Evolutionary conservation across 75 land plant genomes (phyloP).

Genomic region (Pinus taeda): DNA sequence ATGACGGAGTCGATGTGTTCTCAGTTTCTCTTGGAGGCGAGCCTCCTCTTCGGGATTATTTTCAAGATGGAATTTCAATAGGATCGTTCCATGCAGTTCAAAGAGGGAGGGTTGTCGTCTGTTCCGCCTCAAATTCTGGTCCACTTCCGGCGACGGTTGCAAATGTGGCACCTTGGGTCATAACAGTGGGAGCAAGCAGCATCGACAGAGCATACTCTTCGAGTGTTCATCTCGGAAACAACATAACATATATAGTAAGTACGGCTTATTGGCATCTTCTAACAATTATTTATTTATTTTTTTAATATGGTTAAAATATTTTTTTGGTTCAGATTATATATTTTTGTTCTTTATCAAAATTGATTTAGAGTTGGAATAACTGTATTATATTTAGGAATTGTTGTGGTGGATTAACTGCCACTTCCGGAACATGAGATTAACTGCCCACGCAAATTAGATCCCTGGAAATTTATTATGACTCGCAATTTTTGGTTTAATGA

Average conservation of each 20-base stretch:
- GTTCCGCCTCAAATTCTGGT: constrained; percentile 92
- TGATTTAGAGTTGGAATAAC: too few relatives aligned
- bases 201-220: constrained; percentile 91
- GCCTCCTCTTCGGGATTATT: constrained; percentile 37
- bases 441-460: too few relatives aligned
- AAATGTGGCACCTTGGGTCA: constrained; percentile 91
- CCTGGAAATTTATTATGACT: too few relatives aligned
- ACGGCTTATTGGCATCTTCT: too few relatives aligned
- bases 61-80: constrained; percentile 82
- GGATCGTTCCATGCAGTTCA: constrained; percentile 83
- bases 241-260: constrained; percentile 7
- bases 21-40: constrained; percentile 92
- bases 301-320: too few relatives aligned
- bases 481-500: too few relatives aligned
- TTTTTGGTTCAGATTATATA: too few relatives aligned
- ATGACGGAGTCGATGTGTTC: constrained; percentile 87
- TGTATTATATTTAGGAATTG: too few relatives aligned
- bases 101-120: constrained; percentile 73
- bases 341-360: too few relatives aligned
- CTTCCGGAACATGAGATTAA: too few relatives aligned
- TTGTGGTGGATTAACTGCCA: too few relatives aligned
- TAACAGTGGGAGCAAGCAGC: constrained; percentile 90
- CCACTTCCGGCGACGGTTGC: constrained; percentile 74
- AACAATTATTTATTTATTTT: too few relatives aligned
- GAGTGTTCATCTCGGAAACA: constrained; percentile 62